These are phyloP conservation scores for Crassisporium funariophilum DNA, from an alignment of 768 basidiomycete genomes.

Conservation along the genomic window DNA sequence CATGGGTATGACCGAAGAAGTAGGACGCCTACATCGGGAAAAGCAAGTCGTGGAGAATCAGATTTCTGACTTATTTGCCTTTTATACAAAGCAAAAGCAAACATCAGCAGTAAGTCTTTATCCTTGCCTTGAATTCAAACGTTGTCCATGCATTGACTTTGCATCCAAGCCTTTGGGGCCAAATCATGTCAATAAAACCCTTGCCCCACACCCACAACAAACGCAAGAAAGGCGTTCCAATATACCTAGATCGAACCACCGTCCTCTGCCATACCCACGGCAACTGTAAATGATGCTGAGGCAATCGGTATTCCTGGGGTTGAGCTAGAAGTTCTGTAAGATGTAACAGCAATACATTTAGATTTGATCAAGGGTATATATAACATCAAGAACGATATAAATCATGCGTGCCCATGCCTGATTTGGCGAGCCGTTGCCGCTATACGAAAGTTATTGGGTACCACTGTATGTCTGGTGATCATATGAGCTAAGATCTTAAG, in stretches of 20 bases:
- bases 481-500: neutral
- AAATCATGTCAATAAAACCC: constrained; percentile 12
- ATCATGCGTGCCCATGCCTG: constrained; percentile 28
- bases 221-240: constrained; percentile 16
- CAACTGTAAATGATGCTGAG: constrained; percentile 10
- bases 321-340: no score
- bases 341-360: no score
- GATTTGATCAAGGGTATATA: neutral
- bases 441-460: constrained; percentile 75
- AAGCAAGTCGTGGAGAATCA: constrained; percentile 67
- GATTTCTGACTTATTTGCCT: constrained; percentile 72
- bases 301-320: neutral
- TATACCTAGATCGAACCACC: constrained; percentile 24
- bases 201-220: constrained; percentile 6
- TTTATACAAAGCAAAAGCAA: constrained; percentile 66
- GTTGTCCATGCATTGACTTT: neutral
- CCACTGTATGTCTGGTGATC: constrained; percentile 63
- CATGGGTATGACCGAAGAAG: constrained; percentile 70
- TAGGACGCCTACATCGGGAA: constrained; percentile 66
- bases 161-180: constrained; percentile 21
- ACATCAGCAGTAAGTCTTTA: constrained; percentile 19
- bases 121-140: neutral
- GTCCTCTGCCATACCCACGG: constrained; percentile 28
- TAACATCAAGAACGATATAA: neutral
- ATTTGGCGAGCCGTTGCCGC: constrained; percentile 80